phyloP scores from a whole-genome alignment of 1,139 yeast genomes.

The Geotrichum australiense region DNA sequence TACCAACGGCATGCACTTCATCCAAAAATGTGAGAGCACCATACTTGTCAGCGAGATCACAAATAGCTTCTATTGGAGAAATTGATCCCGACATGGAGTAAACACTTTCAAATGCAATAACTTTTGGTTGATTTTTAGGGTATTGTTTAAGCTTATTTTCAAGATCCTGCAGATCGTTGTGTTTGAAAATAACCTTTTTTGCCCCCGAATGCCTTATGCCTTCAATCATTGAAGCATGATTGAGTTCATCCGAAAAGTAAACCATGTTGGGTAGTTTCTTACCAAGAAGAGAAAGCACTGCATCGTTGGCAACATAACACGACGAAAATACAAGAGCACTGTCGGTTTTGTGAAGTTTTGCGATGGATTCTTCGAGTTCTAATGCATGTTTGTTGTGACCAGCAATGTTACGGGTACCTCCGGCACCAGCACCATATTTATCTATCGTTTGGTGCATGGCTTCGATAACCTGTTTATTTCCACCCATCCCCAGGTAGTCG shows the following conservation, averaged over 20 bases:
- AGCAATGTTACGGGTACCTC: constrained; percentile 98
- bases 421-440: constrained; percentile 96
- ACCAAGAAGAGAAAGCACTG: constrained; percentile 86
- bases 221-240: constrained; percentile 96
- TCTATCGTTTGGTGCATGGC: constrained; percentile 78
- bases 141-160: constrained; percentile 69
- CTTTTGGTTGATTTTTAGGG: constrained; percentile 81
- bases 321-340: constrained; percentile 93
- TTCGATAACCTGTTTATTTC: constrained; percentile 59
- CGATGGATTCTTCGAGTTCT: constrained; percentile 75
- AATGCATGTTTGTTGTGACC: constrained; percentile 92
- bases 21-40: constrained; percentile 96
- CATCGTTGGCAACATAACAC: constrained; percentile 95
- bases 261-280: constrained; percentile 85
- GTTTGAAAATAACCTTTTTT: constrained; percentile 82
- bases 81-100: constrained; percentile 98
- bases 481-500: constrained; percentile 94
- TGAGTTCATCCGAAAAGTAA: constrained; percentile 83
- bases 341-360: constrained; percentile 88
- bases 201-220: constrained; percentile 92
- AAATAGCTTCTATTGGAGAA: constrained; percentile 85
- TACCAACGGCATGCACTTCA: constrained; percentile 98
- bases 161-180: constrained; percentile 77
- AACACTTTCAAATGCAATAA: constrained; percentile 94
- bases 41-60: constrained; percentile 94